A percentile compares a stretch with the other conserved stretches of the same genome.
These are phyloP conservation scores for Suillus decipiens DNA, from an alignment of 768 basidiomycete species.

Conservation along the genomic window DNA sequence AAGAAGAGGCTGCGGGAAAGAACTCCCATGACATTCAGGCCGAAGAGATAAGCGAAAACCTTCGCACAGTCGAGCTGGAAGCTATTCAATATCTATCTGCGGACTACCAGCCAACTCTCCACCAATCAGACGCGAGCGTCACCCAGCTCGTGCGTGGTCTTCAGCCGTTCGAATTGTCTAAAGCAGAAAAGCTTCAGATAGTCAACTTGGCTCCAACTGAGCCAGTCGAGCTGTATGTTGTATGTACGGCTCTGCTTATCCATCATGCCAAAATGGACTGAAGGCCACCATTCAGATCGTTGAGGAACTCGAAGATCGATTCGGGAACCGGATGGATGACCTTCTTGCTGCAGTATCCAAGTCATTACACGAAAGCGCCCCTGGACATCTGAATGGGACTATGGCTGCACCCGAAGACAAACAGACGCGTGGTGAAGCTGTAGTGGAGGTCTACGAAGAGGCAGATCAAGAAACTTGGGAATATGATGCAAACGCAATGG, in stretches of 20 bases:
- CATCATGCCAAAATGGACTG: background rate
- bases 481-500: conserved; percentile 48
- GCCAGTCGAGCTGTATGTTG: conserved; percentile 86
- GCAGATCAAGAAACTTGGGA: conserved; percentile 31
- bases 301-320: conserved; percentile 86
- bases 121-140: conserved; percentile 68
- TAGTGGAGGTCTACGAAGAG: conserved; percentile 20
- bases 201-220: conserved; percentile 87
- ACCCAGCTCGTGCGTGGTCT: conserved; percentile 66
- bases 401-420: background rate
- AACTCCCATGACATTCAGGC: conserved; percentile 33
- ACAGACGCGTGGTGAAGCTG: background rate
- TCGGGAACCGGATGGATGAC: conserved; percentile 68
- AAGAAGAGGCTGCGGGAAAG: conserved; percentile 57
- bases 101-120: conserved; percentile 64
- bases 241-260: conserved; percentile 40
- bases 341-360: conserved; percentile 59
- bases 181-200: conserved; percentile 89
- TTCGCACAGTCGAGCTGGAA: conserved; percentile 86
- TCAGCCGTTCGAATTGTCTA: conserved; percentile 73
- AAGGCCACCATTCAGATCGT: conserved; percentile 61
- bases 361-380: conserved; percentile 28
- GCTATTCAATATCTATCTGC: conserved; percentile 84
- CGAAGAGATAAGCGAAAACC: conserved; percentile 73
- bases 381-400: background rate